phyloP scores from a whole-genome alignment of 169 alveolate species.

The Eimeria falciformis region DNA sequence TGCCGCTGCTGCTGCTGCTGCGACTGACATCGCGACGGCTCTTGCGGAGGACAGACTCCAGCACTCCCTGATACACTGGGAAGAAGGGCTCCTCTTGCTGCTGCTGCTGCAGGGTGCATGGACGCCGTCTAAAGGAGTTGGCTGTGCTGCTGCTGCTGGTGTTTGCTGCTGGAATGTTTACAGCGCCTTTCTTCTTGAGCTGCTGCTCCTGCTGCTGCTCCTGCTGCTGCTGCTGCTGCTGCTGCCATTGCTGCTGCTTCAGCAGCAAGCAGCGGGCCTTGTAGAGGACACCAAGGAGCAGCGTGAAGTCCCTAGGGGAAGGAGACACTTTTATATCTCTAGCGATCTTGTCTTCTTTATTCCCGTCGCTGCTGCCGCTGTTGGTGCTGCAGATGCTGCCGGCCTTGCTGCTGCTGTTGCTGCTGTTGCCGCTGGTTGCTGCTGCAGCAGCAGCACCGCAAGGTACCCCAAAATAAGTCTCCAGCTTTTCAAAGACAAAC shows the following conservation, averaged over 20 bases:
- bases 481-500: conserved; percentile 37
- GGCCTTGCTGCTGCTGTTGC: conserved; percentile 30
- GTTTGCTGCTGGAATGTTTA: neutral
- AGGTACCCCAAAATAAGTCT: neutral
- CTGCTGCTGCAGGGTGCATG: conserved; percentile 26
- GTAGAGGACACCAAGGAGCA: neutral
- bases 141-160: conserved; percentile 23
- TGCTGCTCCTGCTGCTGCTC: conserved; percentile 4
- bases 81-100: conserved; percentile 21
- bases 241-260: conserved; percentile 48
- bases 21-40: neutral
- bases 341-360: neutral
- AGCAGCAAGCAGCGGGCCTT: conserved; percentile 14
- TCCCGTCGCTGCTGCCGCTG: conserved; percentile 10
- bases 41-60: neutral
- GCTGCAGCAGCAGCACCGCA: neutral
- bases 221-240: conserved; percentile 37
- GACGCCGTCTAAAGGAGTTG: no score
- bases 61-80: neutral
- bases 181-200: neutral
- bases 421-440: conserved; percentile 1
- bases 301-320: neutral
- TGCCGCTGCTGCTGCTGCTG: conserved; percentile 51
- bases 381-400: conserved; percentile 13
- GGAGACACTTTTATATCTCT: neutral